Evolutionary conservation across 2,329 filamentous ascomycete genomes (phyloP), one percentile per base, ranked within the genome.

Genomic region (Ophiostoma ulmi): DNA sequence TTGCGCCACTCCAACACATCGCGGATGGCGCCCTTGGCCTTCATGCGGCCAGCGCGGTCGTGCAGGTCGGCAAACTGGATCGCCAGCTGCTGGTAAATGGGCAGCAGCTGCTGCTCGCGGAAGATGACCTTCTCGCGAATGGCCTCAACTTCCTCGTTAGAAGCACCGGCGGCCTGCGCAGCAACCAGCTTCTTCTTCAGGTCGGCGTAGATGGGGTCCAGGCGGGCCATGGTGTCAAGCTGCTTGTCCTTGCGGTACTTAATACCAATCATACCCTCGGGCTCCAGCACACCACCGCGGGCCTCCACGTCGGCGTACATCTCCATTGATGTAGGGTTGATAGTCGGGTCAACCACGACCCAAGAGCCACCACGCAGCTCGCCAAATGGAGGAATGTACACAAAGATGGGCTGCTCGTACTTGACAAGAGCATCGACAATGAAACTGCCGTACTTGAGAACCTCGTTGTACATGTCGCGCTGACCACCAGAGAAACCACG

Each of bases 391-490:
- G 95, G 95, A 78, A 99, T 99, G 85, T 99, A 99, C 74, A 99
- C 93, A 79, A 99, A 99, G 82, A 99, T 90, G 70, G 95, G 95
- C 85, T 99, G 95, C 85, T 99, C 92, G 79, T 93, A 99, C 83
- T 97, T 97, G 85, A 97, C 93, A 67, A 99, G 90, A 70, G 94
- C 94, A 78, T 99, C 95, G 76, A 99, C 95, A 78, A 99, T 99
- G 87, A 95, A 98, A 22, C 94, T 97, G 79, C 95, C 95, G 78
- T 99, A 99, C 86, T 99, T 99, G 81, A 99, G 89, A 20, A 99
- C 95, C 83, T 99, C 95, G 84, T 98, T 97, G 89, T 96, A 99
- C 95, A 99, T 99, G 83, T 99, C 95, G 76, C 94, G 93, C 83
- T 99, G 95, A 75, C 95, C 95, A 85, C 95, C 95, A 75, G 95